Evolutionary conservation across 108 stramenopile species (phyloP).

Genomic region (Cyclotella choctawhatcheeana): DNA sequence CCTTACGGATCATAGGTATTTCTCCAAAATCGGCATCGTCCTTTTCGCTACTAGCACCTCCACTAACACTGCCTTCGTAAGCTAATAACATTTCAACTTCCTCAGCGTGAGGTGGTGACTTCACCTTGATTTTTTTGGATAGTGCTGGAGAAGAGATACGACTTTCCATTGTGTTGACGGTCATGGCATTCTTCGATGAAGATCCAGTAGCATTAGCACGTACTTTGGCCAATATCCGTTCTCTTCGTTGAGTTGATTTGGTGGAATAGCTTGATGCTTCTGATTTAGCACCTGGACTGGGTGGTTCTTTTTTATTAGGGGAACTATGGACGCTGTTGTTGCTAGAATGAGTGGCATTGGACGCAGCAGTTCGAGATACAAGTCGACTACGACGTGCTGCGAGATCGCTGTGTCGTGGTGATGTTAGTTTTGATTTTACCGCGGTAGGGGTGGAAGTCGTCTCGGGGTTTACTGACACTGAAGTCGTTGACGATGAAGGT

Average conservation of each 20-base stretch:
- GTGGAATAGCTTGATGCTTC: not conserved
- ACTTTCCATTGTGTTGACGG: too few species aligned
- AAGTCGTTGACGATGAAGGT: not conserved
- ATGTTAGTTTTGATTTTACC: not conserved
- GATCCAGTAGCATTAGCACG: constrained; percentile 12
- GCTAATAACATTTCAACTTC: constrained; percentile 44
- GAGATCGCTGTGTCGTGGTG: not conserved
- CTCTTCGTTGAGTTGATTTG: not conserved
- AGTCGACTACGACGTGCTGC: constrained; percentile 1
- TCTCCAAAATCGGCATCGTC: not conserved
- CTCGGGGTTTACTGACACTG: not conserved
- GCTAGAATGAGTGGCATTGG: not conserved
- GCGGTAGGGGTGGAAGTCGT: not conserved
- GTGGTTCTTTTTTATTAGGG: not conserved
- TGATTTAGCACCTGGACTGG: not conserved
- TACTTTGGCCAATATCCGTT: constrained; percentile 21
- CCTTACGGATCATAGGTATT: too few species aligned
- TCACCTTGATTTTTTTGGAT: constrained; percentile 16
- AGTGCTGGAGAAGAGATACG: too few species aligned
- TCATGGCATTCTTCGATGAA: too few species aligned
- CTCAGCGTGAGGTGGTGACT: constrained; percentile 26
- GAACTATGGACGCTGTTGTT: not conserved
- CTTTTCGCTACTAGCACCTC: not conserved
- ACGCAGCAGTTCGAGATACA: not conserved
- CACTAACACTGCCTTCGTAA: constrained; percentile 5